phyloP scores from a whole-genome alignment of 305 asterid genomes.

The Striga hermonthica region DNA sequence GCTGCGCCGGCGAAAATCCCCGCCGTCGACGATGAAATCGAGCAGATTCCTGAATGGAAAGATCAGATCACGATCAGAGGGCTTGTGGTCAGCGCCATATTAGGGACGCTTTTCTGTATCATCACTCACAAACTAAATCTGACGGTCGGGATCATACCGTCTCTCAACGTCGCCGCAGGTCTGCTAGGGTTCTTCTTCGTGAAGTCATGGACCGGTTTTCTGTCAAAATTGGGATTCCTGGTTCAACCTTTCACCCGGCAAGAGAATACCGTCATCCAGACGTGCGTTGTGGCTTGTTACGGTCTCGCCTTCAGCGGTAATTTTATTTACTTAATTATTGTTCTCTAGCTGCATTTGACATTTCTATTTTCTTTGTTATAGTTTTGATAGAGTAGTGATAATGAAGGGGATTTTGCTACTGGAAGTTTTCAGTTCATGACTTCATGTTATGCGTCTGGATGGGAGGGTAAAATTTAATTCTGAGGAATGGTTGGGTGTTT shows the following conservation, averaged over 20 bases:
- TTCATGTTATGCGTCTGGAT: slow-evolving; percentile 19
- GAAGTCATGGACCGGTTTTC: slow-evolving; percentile 68
- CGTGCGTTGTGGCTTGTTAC: slow-evolving; percentile 94
- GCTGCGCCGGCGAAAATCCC: slow-evolving; percentile 23
- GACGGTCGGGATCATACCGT: slow-evolving; percentile 87
- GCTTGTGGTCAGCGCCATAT: slow-evolving; percentile 67
- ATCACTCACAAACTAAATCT: slow-evolving; percentile 92
- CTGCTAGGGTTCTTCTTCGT: slow-evolving; percentile 86
- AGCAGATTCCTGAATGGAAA: slow-evolving; percentile 67
- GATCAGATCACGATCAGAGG: slow-evolving; percentile 93
- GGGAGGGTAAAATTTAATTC: slow-evolving; percentile 16
- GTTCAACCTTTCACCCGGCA: slow-evolving; percentile 73
- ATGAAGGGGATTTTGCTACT: not conserved
- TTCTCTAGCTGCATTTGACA: not conserved
- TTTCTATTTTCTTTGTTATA: not conserved
- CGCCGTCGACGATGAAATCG: slow-evolving; percentile 33
- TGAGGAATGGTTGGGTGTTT: slow-evolving; percentile 16
- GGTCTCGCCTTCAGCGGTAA: slow-evolving; percentile 94
- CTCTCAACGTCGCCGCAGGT: slow-evolving; percentile 93
- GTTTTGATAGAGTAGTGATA: not conserved
- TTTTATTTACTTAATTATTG: not conserved
- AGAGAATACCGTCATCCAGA: slow-evolving; percentile 94
- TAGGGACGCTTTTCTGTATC: slow-evolving; percentile 82
- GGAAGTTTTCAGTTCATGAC: not conserved
- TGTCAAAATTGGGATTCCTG: slow-evolving; percentile 56